Conservation (phyloP, 2,329 filamentous ascomycete species). For the Meredithiella fracta region DNA sequence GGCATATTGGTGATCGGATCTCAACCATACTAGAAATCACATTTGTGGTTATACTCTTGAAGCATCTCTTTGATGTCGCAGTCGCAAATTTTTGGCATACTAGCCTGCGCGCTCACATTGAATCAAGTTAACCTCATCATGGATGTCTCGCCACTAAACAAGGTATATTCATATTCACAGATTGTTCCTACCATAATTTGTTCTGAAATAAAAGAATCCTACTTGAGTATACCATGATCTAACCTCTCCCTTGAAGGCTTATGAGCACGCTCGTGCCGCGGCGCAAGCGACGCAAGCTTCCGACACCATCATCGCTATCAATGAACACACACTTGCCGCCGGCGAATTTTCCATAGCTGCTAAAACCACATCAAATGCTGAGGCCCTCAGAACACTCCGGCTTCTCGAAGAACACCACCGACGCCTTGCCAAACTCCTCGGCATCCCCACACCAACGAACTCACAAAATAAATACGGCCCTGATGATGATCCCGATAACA, state of each 20-base stretch:
- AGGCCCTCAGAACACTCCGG: constrained; percentile 69
- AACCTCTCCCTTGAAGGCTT: constrained; percentile 38
- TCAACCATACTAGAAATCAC: too few relatives aligned
- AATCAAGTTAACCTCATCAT: too few relatives aligned
- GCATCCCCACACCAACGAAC: constrained; percentile 49
- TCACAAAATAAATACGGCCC: constrained; percentile 27
- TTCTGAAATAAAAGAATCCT: too few relatives aligned
- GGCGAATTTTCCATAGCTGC: constrained; percentile 75
- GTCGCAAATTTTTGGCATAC: too few relatives aligned
- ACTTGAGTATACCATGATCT: too few relatives aligned
- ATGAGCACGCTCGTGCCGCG: constrained; percentile 77
- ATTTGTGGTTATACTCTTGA: too few relatives aligned
- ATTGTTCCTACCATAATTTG: too few relatives aligned
- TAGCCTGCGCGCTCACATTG: too few relatives aligned
- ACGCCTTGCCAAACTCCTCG: constrained; percentile 65
- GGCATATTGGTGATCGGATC: too few relatives aligned
- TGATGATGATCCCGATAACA: constrained; percentile 16
- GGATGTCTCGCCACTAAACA: too few relatives aligned
- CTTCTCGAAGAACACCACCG: constrained; percentile 81
- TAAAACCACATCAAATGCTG: constrained; percentile 45
- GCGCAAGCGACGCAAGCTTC: constrained; percentile 56
- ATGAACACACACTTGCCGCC: constrained; percentile 76
- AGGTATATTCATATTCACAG: too few relatives aligned
- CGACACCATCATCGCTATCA: constrained; percentile 66
- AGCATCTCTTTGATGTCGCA: too few relatives aligned